These are phyloP conservation scores for Aegilops umbellulata DNA, from an alignment of 176 grass and related monocot genomes.

Conservation along the genomic window DNA sequence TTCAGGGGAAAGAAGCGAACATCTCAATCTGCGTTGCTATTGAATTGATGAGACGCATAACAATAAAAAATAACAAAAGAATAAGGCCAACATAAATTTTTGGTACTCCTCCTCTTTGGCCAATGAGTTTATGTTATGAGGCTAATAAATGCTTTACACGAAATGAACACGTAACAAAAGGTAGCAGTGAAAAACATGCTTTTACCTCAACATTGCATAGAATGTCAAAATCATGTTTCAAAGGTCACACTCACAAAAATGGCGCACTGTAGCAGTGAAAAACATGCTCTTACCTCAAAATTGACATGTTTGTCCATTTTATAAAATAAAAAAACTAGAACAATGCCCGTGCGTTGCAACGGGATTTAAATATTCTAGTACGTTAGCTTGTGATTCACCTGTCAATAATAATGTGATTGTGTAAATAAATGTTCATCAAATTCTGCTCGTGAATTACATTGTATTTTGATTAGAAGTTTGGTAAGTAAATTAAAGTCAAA, in stretches of 20 bases:
- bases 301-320: neutral
- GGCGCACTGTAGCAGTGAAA: neutral
- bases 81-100: neutral
- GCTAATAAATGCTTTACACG: neutral
- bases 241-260: neutral
- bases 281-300: neutral
- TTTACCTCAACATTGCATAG: neutral
- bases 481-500: too few relatives aligned
- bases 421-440: too few relatives aligned
- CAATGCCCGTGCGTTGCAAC: too few relatives aligned
- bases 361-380: too few relatives aligned
- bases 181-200: too few relatives aligned
- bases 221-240: neutral
- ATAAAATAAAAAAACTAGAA: too few relatives aligned
- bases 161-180: neutral
- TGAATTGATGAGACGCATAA: neutral
- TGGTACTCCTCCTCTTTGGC: neutral
- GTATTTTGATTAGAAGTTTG: too few relatives aligned
- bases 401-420: too few relatives aligned
- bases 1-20: neutral
- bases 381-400: too few relatives aligned
- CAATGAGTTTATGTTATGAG: neutral
- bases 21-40: neutral
- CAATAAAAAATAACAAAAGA: neutral
- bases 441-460: too few relatives aligned